phyloP scores from a whole-genome alignment of 2,329 filamentous ascomycete genomes.

The Diaporthe sp. region DNA sequence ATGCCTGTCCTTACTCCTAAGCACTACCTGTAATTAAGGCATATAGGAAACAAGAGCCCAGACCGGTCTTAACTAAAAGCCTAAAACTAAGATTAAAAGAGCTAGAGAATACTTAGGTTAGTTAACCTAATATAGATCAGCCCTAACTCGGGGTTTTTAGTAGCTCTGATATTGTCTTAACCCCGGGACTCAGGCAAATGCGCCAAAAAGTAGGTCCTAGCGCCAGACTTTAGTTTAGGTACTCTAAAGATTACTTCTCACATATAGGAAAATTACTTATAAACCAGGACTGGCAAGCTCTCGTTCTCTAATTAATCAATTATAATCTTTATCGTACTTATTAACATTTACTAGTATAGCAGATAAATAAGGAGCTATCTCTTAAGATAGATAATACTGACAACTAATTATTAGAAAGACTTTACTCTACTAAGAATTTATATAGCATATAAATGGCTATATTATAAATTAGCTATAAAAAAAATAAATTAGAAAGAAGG shows the following conservation, averaged over 20 bases:
- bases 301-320: background rate
- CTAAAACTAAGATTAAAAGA: background rate
- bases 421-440: background rate
- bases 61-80: background rate
- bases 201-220: background rate
- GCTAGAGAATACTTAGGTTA: background rate
- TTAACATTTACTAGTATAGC: background rate
- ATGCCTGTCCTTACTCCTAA: background rate
- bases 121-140: background rate
- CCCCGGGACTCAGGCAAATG: background rate
- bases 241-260: background rate
- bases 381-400: background rate
- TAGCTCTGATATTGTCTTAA: background rate
- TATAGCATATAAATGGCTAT: background rate
- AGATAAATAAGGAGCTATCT: background rate
- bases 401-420: background rate
- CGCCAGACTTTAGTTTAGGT: background rate
- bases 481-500: slow-evolving; percentile 1
- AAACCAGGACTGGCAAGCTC: background rate
- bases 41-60: background rate
- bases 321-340: background rate
- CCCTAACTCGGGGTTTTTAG: background rate
- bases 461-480: background rate
- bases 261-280: background rate
- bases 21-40: background rate